Evolutionary conservation across 768 basidiomycete species (phyloP).

Genomic region (Pisolithus marmoratus): DNA sequence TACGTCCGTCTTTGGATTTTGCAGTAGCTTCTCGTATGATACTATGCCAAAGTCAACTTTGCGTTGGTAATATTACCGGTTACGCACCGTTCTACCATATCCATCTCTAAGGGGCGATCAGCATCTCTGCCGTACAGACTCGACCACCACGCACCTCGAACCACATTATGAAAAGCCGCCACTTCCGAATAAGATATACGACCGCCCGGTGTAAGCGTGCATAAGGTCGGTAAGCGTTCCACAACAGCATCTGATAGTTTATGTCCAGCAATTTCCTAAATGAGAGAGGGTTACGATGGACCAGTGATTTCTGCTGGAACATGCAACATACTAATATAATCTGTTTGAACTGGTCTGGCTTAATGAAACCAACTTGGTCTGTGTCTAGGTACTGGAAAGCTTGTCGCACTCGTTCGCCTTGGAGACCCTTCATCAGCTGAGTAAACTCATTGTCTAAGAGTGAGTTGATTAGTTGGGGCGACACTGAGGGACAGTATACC

Average conservation of each 20-base stretch:
- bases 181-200: conserved; percentile 96
- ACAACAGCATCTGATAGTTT: conserved; percentile 93
- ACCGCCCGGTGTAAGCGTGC: conserved; percentile 82
- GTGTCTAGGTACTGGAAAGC: conserved; percentile 89
- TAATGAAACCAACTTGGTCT: conserved; percentile 91
- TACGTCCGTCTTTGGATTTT: conserved; percentile 91
- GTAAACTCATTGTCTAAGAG: conserved; percentile 88
- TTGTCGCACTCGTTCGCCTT: conserved; percentile 95
- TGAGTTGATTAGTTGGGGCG: conserved; percentile 4
- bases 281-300: background rate
- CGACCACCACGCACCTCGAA: conserved; percentile 55
- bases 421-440: conserved; percentile 96
- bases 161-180: conserved; percentile 94
- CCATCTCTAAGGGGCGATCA: conserved; percentile 61
- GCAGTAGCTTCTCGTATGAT: conserved; percentile 87
- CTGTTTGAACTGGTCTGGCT: conserved; percentile 87
- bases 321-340: conserved; percentile 70
- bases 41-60: conserved; percentile 30
- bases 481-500: conserved; percentile 23
- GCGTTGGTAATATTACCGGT: background rate
- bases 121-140: background rate
- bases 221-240: conserved; percentile 87
- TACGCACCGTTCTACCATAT: conserved; percentile 81
- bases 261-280: conserved; percentile 91
- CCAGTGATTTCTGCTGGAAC: background rate